Evolutionary conservation across 257 asterid genomes (phyloP), one percentile per base, ranked within the genome.

Genomic region (Gardenia jasminoides): DNA sequence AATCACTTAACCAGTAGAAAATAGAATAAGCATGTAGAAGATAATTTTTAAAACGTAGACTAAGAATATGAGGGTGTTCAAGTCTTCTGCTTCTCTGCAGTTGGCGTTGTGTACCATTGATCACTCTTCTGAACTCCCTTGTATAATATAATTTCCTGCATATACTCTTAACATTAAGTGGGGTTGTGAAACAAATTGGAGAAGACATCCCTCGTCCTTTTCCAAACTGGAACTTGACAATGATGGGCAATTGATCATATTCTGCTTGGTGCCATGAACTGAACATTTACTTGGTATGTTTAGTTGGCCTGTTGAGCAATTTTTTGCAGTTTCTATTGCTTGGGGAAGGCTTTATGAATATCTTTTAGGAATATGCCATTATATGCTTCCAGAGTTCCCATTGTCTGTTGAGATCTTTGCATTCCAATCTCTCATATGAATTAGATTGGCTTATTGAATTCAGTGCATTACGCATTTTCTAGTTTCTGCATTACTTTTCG

Each of bases 371-470:
- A 41, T 70, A 31, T 70, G 22, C 16, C 22, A 26, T 44, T 44
- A 41, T 70, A 24, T 47, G 48, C 52, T 47, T 54, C 59, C 41
- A 13, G 36, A 13, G 47, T 50, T 48, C 50, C 30, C 13, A 61
- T 43, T n/a, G 39, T 69, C 41, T 33, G 20, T 58, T 70, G 43
- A 44, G 59, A 33, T 19, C 2, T 31, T 50, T 70, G 43, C 13
- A 30, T 65, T 33, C 17, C 46, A 74, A 16, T 39, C 65, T 31
- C 71, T 58, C 65, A 16, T 46, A 41, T 12, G 11, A 69, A 33
- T 36, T n/a, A 56, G 68, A 43, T 61, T 67, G 77, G 41, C 79
- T 46, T 65, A 71, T 44, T 54, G 74, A 54, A 7, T 76, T 67
- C 70, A 26, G 20, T 64, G 61, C 44, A 17, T 62, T 59, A 64